Conservation (phyloP, 208 protist genomes). For the Zelonia costaricensis region DNA sequence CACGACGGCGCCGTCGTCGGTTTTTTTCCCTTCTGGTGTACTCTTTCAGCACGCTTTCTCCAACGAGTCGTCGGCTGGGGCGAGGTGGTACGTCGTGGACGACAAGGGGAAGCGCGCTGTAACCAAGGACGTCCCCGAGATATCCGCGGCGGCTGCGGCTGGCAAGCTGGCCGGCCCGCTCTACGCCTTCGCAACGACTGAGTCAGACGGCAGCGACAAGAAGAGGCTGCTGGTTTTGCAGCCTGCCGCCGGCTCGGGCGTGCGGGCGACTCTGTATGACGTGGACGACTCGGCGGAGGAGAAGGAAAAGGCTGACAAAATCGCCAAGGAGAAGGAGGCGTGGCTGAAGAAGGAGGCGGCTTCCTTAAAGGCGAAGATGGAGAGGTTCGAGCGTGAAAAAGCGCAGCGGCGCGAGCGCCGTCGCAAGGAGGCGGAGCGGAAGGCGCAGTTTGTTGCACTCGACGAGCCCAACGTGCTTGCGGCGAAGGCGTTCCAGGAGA, state of each 20-base stretch:
- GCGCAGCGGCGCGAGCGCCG: slow-evolving; percentile 37
- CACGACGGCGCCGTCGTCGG: slow-evolving; percentile 29
- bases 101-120: slow-evolving; percentile 8
- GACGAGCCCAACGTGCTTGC: slow-evolving; percentile 50
- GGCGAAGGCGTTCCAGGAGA: slow-evolving; percentile 32
- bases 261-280: slow-evolving; percentile 10
- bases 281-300: slow-evolving; percentile 67
- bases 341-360: slow-evolving; percentile 38
- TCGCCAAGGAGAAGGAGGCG: slow-evolving; percentile 33
- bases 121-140: background rate
- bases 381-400: slow-evolving; percentile 37
- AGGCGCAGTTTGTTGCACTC: slow-evolving; percentile 31
- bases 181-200: too few relatives aligned
- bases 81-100: slow-evolving; percentile 21
- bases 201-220: slow-evolving; percentile 3
- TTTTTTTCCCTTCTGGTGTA: slow-evolving; percentile 30
- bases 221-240: slow-evolving; percentile 26
- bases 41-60: slow-evolving; percentile 34
- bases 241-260: background rate
- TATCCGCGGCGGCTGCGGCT: background rate
- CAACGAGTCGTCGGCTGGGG: slow-evolving; percentile 18
- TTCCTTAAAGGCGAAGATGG: slow-evolving; percentile 33
- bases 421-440: slow-evolving; percentile 44
- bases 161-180: background rate
- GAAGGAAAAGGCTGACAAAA: slow-evolving; percentile 32